Conservation (phyloP, 495 filamentous ascomycete species). For the Trypethelium eluteriae region DNA sequence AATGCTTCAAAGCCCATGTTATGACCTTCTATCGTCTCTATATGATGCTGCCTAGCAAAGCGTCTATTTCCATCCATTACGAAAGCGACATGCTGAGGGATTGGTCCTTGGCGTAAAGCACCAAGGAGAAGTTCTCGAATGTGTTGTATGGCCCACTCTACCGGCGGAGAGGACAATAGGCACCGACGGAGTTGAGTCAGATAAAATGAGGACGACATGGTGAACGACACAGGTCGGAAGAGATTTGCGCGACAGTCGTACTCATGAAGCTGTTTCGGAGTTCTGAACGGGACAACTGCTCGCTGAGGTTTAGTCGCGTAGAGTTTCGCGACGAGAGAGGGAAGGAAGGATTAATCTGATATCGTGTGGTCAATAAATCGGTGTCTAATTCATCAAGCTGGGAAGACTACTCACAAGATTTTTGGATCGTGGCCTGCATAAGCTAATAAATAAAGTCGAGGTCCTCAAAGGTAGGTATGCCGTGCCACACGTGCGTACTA, state of each 20-base stretch:
- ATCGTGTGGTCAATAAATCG: too few species aligned
- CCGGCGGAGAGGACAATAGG: conserved; percentile 80
- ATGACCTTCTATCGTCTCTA: conserved; percentile 97
- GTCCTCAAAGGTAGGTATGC: too few species aligned
- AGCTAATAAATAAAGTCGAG: too few species aligned
- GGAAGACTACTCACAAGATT: too few species aligned
- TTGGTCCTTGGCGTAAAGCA: conserved; percentile 77
- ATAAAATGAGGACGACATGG: conserved; percentile 37
- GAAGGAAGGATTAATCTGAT: too few species aligned
- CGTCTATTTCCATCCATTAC: conserved; percentile 97
- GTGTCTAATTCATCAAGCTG: too few species aligned
- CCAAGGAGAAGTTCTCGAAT: conserved; percentile 77
- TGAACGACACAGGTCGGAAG: not conserved
- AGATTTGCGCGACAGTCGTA: not conserved
- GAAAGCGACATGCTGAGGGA: conserved; percentile 91
- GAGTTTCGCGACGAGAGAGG: too few species aligned
- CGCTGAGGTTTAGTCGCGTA: too few species aligned
- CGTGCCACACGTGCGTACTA: not conserved
- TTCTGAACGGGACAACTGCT: too few species aligned
- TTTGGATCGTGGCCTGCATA: too few species aligned
- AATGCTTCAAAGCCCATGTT: conserved; percentile 92
- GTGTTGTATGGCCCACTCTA: conserved; percentile 68
- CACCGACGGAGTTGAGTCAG: conserved; percentile 72
- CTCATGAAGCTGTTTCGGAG: not conserved
- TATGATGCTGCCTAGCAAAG: conserved; percentile 79